These are phyloP conservation scores for Oryza brachyantha DNA, from an alignment of 176 grass and related monocot genomes.

Conservation along the genomic window DNA sequence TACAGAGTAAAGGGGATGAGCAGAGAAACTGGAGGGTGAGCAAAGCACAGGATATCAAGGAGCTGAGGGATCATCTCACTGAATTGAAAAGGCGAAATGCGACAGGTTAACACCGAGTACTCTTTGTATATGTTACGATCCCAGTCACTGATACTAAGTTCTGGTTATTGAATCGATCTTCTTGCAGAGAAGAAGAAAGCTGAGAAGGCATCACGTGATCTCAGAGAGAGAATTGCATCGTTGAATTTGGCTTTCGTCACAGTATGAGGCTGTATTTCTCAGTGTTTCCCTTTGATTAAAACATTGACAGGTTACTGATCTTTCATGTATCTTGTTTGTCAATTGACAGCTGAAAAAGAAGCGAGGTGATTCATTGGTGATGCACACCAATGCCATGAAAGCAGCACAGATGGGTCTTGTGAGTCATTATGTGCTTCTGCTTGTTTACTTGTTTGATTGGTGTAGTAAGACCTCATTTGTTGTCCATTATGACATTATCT, in stretches of 20 bases:
- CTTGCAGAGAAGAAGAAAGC: conserved; percentile 66
- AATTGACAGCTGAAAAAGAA: conserved; percentile 44
- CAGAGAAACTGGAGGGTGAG: conserved; percentile 67
- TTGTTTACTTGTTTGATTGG: background rate
- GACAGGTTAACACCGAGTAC: conserved; percentile 32
- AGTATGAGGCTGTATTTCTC: conserved; percentile 45
- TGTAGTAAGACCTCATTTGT: background rate
- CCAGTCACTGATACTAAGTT: conserved; percentile 1
- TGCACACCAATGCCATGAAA: conserved; percentile 50
- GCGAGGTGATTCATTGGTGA: conserved; percentile 23
- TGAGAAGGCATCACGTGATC: conserved; percentile 46
- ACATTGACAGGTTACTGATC: conserved; percentile 9
- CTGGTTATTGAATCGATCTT: conserved; percentile 20
- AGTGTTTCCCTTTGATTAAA: conserved; percentile 5
- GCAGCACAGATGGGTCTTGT: conserved; percentile 46
- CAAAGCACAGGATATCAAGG: conserved; percentile 68
- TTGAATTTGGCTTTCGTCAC: conserved; percentile 57
- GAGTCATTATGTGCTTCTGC: conserved; percentile 7
- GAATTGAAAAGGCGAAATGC: conserved; percentile 53
- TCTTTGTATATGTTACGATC: conserved; percentile 4
- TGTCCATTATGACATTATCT: conserved; percentile 16
- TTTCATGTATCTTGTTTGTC: conserved; percentile 1
- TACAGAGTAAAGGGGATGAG: conserved; percentile 68
- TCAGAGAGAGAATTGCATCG: conserved; percentile 38
- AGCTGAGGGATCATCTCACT: conserved; percentile 55